Base-by-base conservation (phyloP, 1,284 basidiomycete genomes). In the Kalmanozyma brasiliensis region DNA sequence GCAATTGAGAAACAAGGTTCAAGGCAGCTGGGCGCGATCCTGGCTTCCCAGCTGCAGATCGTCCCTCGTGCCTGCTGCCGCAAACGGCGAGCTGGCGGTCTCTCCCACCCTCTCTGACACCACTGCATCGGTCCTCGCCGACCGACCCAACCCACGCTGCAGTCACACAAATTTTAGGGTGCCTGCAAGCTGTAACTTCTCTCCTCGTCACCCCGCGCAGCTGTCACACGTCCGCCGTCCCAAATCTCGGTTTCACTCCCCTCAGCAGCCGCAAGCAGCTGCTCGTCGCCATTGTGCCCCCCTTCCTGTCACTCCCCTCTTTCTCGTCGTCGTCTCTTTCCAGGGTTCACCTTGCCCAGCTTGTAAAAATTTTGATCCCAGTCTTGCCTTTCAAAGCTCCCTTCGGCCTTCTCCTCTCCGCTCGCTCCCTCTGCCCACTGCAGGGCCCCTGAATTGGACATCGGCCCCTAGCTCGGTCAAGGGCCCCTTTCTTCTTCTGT, bases 201-300 rank as follows among this genome's bases (percentile, higher is more conserved):
- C 56, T 53, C 36, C 42, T 55, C 38, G 53, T 59, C 55, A 55
- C 34, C 62, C 46, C 47, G 33, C 62, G 49, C 53, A 64, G 49
- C 53, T 51, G 38, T 24, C 40, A 41, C 26, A 11, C 6, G n/a
- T 24, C 32, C 17, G 30, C 34, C 40, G 26, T 24, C 19, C 36
- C 34, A 43, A 48, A 24, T 38, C 46, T 29, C 17, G 24, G 47
- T 35, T 46, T 46, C 62, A 47, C 52, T n/a, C 47, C 22, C 17
- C 20, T 10, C n/a, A 19, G 19, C 34, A 17, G 24, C 22, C 53
- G 19, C 36, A n/a, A 29, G 7, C 26, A 49, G 47, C n/a, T 11
- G n/a, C n/a, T n/a, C n/a, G n/a, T 17, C 10, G 17, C 40, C 13
- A 33, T 22, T 42, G 8, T 17, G 13, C 17, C 16, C n/a, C n/a